Percentiles rank a stretch among this genome's conserved stretches.
Evolutionary conservation across 1,284 basidiomycete genomes (phyloP).

Genomic region (Cryptococcus sp.): DNA sequence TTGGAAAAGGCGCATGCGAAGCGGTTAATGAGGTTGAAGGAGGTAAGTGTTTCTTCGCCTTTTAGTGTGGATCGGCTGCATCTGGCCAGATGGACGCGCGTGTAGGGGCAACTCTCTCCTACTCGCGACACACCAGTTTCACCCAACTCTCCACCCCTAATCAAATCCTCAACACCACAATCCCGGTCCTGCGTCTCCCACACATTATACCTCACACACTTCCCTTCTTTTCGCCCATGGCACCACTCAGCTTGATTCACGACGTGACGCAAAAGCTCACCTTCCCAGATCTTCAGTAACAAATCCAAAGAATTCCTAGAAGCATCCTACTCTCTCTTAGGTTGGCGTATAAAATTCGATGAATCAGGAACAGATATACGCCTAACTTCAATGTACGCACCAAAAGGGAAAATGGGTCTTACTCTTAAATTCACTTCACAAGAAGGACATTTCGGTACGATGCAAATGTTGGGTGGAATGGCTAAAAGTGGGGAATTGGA

Average conservation of each 20-base stretch:
- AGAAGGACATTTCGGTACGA: constrained; percentile 52
- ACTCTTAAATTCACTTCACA: constrained; percentile 49
- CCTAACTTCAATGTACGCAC: constrained; percentile 55
- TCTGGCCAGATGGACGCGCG: no score
- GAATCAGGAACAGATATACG: constrained; percentile 54
- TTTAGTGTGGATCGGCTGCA: no score
- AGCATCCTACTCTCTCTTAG: constrained; percentile 54
- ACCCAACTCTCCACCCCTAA: no score
- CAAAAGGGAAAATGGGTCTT: constrained; percentile 51
- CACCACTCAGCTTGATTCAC: no score
- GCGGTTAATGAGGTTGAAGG: constrained; percentile 51
- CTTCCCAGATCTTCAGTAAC: constrained; percentile 48
- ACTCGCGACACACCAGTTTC: no score
- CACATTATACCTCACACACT: neutral
- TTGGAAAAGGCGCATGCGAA: constrained; percentile 52
- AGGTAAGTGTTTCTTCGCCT: constrained; percentile 33
- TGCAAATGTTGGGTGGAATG: constrained; percentile 50
- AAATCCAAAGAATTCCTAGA: constrained; percentile 56
- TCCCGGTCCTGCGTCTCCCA: no score
- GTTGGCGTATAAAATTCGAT: constrained; percentile 55
- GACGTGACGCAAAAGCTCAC: no score
- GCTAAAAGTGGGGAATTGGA: constrained; percentile 39
- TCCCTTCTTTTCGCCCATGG: neutral
- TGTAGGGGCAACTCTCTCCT: no score
- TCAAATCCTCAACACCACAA: no score